phyloP scores from a whole-genome alignment of 352 stramenopile genomes.

The Phytophthora uliginosa region DNA sequence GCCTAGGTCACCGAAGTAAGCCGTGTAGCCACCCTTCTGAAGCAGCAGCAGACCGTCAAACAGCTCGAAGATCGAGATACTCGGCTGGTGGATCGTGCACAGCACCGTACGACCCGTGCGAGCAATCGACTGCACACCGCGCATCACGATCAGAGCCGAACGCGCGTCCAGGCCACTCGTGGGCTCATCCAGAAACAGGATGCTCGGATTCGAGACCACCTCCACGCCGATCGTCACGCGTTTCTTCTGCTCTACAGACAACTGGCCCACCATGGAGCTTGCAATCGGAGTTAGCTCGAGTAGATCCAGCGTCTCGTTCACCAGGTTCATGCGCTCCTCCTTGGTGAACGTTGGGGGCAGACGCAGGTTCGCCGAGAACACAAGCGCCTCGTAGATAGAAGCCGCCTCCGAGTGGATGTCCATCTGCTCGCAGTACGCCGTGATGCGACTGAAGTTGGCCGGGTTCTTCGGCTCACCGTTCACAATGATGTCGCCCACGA shows the following conservation, averaged over 20 bases:
- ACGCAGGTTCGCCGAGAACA: slow-evolving; percentile 92
- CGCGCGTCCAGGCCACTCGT: slow-evolving; percentile 30
- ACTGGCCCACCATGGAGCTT: slow-evolving; percentile 48
- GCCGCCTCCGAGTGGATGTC: slow-evolving; percentile 86
- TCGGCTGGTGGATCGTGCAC: slow-evolving; percentile 68
- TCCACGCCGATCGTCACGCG: no score
- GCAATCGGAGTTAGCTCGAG: slow-evolving; percentile 54
- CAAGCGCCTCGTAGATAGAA: slow-evolving; percentile 91
- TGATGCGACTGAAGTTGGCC: slow-evolving; percentile 87
- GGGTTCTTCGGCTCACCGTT: slow-evolving; percentile 89
- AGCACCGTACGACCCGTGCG: slow-evolving; percentile 91
- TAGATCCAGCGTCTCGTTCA: slow-evolving; percentile 63
- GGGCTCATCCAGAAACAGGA: no score
- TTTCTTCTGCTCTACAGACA: slow-evolving; percentile 84
- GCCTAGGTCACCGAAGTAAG: slow-evolving; percentile 92
- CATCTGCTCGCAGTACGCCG: slow-evolving; percentile 95
- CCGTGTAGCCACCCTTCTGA: slow-evolving; percentile 56
- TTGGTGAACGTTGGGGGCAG: slow-evolving; percentile 59
- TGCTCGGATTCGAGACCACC: no score
- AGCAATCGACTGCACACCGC: slow-evolving; percentile 84
- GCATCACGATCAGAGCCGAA: slow-evolving; percentile 90
- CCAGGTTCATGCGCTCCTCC: slow-evolving; percentile 51
- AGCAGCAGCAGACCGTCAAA: slow-evolving; percentile 94
- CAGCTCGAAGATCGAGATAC: slow-evolving; percentile 92
- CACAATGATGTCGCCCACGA: slow-evolving; percentile 90